Conservation (phyloP, 2,329 filamentous ascomycete genomes). For the Neoarthrinium moseri region DNA sequence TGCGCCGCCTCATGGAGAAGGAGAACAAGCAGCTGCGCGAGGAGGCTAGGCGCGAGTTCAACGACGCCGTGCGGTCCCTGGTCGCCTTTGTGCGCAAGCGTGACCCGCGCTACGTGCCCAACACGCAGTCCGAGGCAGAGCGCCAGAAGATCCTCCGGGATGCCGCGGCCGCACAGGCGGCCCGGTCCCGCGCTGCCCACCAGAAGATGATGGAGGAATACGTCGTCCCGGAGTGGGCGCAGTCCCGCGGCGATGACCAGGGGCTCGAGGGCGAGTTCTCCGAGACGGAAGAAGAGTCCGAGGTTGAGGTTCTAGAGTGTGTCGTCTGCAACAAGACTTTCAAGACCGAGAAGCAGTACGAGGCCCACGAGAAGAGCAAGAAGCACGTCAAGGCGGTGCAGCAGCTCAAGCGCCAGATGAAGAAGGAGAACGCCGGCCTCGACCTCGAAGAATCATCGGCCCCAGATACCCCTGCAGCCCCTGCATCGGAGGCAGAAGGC, state of each 20-base stretch:
- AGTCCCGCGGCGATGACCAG: constrained; percentile 53
- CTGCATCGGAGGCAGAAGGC: constrained; percentile 3
- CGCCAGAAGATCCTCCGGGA: constrained; percentile 76
- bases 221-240: constrained; percentile 74
- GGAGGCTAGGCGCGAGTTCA: constrained; percentile 82
- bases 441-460: constrained; percentile 19
- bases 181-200: constrained; percentile 77
- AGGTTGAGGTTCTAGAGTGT: constrained; percentile 67
- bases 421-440: constrained; percentile 66
- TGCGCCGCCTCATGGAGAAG: constrained; percentile 87
- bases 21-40: constrained; percentile 86
- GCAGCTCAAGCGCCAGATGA: constrained; percentile 79
- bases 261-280: constrained; percentile 56
- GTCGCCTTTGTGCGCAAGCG: constrained; percentile 88
- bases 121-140: constrained; percentile 75
- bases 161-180: constrained; percentile 80
- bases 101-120: constrained; percentile 80
- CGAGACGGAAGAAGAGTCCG: constrained; percentile 52
- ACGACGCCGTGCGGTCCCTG: constrained; percentile 83
- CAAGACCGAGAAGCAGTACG: constrained; percentile 87
- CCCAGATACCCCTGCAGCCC: constrained; percentile 3
- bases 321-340: constrained; percentile 77
- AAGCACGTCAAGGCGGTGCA: constrained; percentile 89
- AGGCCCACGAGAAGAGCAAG: constrained; percentile 93
- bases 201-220: constrained; percentile 66